A percentile compares a stretch with the other conserved stretches of the same genome.
These are phyloP conservation scores for Entonaema liquescens DNA, from an alignment of 495 filamentous ascomycete species.

Conservation along the genomic window DNA sequence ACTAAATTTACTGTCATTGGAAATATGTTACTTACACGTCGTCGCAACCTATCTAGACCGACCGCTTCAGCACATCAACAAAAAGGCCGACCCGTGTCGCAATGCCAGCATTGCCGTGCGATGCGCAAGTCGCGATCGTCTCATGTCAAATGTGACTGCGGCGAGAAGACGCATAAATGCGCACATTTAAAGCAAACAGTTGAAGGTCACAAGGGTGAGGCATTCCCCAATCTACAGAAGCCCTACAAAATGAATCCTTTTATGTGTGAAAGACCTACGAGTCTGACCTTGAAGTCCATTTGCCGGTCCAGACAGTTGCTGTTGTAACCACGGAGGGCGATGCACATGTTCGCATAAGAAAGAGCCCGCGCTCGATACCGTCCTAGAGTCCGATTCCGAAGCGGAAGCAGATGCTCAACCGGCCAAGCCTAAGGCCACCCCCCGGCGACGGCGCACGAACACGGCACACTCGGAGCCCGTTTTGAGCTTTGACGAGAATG, in stretches of 20 bases:
- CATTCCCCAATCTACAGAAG: slow-evolving; percentile 22
- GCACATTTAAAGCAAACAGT: slow-evolving; percentile 63
- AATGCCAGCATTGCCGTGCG: slow-evolving; percentile 96
- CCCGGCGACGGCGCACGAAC: slow-evolving; percentile 71
- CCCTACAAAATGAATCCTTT: slow-evolving; percentile 9
- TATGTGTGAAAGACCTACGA: slow-evolving; percentile 28
- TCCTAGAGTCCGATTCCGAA: slow-evolving; percentile 71
- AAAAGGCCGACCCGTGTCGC: slow-evolving; percentile 96
- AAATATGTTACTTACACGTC: slow-evolving; percentile 43
- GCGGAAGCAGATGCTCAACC: slow-evolving; percentile 49
- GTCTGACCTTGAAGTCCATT: slow-evolving; percentile 56
- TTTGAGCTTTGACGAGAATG: slow-evolving; percentile 87
- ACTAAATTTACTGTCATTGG: neutral
- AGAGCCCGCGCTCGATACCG: slow-evolving; percentile 77
- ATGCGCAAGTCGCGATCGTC: slow-evolving; percentile 97
- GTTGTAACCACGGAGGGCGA: slow-evolving; percentile 89
- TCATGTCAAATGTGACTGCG: slow-evolving; percentile 97
- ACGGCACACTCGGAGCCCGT: slow-evolving; percentile 83
- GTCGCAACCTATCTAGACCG: slow-evolving; percentile 69
- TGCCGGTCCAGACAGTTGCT: slow-evolving; percentile 74
- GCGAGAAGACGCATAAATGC: slow-evolving; percentile 85
- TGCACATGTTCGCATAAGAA: slow-evolving; percentile 95
- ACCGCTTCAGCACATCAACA: slow-evolving; percentile 93
- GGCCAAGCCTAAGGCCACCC: slow-evolving; percentile 62
- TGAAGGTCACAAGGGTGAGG: slow-evolving; percentile 65